Conservation (phyloP, 192 early-diverging fungal genomes). For the Gigaspora rosea region DNA sequence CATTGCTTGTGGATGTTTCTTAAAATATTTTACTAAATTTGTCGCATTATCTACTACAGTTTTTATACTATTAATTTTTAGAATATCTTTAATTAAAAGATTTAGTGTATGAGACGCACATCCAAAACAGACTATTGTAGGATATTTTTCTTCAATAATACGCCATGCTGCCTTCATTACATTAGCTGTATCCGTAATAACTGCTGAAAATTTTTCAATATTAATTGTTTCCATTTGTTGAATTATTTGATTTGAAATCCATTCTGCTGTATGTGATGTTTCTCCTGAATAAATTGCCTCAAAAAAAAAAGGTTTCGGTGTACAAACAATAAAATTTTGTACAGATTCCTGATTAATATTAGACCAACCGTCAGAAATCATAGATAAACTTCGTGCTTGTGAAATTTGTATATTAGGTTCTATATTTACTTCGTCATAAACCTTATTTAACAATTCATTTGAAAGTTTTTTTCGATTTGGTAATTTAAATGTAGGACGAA, state of each 20-base stretch:
- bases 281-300: neutral
- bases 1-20: neutral
- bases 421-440: neutral
- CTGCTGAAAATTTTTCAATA: too few relatives aligned
- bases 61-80: too few relatives aligned
- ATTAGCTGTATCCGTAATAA: too few relatives aligned
- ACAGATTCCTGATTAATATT: too few relatives aligned
- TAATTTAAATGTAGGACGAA: too few relatives aligned
- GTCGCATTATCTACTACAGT: too few relatives aligned
- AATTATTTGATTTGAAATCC: neutral
- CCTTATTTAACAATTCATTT: neutral
- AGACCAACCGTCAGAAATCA: conserved; percentile 12
- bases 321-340: neutral
- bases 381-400: neutral
- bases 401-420: neutral
- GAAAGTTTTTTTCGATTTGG: neutral
- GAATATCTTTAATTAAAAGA: conserved; percentile 13
- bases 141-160: neutral
- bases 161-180: too few relatives aligned
- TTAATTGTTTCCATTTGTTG: too few relatives aligned
- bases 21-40: conserved; percentile 4
- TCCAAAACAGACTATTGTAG: neutral
- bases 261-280: neutral
- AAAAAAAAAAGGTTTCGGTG: neutral
- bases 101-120: neutral